Evolutionary conservation across 2,329 filamentous ascomycete genomes (phyloP).

Genomic region (Apiospora kogelbergensis): DNA sequence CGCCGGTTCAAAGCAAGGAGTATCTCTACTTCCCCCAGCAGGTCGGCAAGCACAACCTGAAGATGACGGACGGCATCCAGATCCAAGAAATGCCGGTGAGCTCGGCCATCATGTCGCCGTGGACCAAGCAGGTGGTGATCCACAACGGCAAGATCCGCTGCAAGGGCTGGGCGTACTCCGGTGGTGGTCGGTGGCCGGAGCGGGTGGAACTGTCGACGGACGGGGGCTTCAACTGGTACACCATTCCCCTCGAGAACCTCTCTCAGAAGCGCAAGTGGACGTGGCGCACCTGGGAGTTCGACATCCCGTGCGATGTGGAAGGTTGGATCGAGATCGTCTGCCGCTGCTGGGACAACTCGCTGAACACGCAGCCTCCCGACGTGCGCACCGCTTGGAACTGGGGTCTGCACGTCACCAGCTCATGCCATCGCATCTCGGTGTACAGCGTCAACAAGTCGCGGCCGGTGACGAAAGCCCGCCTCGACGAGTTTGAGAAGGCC

Average conservation of each 20-base stretch:
- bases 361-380: slow-evolving; percentile 59
- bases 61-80: slow-evolving; percentile 58
- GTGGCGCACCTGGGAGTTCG: slow-evolving; percentile 65
- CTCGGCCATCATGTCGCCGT: slow-evolving; percentile 65
- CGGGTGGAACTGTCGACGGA: slow-evolving; percentile 64
- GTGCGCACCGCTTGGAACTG: slow-evolving; percentile 55
- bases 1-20: slow-evolving; percentile 64
- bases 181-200: slow-evolving; percentile 60
- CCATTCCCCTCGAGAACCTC: slow-evolving; percentile 59
- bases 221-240: slow-evolving; percentile 65
- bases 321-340: slow-evolving; percentile 61
- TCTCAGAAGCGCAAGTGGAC: slow-evolving; percentile 61
- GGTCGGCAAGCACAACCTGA: slow-evolving; percentile 65
- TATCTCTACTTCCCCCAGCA: slow-evolving; percentile 71
- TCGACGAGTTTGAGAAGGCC: slow-evolving; percentile 50
- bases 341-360: slow-evolving; percentile 60
- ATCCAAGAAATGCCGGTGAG: slow-evolving; percentile 74
- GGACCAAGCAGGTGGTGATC: slow-evolving; percentile 60
- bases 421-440: slow-evolving; percentile 41
- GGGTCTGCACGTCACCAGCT: slow-evolving; percentile 33
- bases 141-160: slow-evolving; percentile 59
- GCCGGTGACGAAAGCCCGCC: slow-evolving; percentile 45
- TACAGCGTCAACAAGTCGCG: slow-evolving; percentile 61
- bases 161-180: slow-evolving; percentile 59
- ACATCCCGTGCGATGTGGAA: slow-evolving; percentile 61